Conservation (phyloP, 2,329 filamentous ascomycete genomes). For the Neonectria coccinea region DNA sequence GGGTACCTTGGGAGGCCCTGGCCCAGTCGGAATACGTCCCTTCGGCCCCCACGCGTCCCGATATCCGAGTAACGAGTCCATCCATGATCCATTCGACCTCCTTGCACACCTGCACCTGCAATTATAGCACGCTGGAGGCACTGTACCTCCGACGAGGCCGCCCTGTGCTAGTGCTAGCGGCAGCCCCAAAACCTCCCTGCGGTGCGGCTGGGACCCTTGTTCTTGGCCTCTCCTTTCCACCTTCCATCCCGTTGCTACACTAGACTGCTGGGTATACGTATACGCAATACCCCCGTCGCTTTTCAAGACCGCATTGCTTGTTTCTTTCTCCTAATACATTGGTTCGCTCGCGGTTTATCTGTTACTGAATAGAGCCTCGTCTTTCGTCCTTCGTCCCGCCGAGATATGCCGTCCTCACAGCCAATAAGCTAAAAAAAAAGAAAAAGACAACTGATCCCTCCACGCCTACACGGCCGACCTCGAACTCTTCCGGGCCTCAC, state of each 20-base stretch:
- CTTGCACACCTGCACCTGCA: neutral
- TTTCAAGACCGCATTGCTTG: neutral
- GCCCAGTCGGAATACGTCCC: neutral
- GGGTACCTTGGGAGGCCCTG: neutral
- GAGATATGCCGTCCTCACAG: slow-evolving; percentile 23
- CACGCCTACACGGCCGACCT: slow-evolving; percentile 4
- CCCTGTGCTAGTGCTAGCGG: neutral
- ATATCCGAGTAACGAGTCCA: neutral
- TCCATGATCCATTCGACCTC: no score
- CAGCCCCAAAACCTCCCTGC: neutral
- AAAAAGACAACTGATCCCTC: neutral
- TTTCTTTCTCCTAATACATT: slow-evolving; percentile 7
- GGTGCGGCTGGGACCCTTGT: neutral
- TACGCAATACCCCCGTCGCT: neutral
- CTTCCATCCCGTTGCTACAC: neutral
- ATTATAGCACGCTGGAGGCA: neutral
- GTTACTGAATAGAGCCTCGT: neutral
- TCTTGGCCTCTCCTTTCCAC: slow-evolving; percentile 1
- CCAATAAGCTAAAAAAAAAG: slow-evolving; percentile 1
- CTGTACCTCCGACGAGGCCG: neutral
- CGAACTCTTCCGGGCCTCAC: neutral
- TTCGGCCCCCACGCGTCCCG: neutral
- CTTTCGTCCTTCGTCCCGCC: neutral
- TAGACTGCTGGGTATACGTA: neutral
- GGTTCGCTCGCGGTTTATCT: neutral